Evolutionary conservation across 495 filamentous ascomycete species (phyloP), one percentile per base, ranked within the genome.

Genomic region (Neurospora sp.): DNA sequence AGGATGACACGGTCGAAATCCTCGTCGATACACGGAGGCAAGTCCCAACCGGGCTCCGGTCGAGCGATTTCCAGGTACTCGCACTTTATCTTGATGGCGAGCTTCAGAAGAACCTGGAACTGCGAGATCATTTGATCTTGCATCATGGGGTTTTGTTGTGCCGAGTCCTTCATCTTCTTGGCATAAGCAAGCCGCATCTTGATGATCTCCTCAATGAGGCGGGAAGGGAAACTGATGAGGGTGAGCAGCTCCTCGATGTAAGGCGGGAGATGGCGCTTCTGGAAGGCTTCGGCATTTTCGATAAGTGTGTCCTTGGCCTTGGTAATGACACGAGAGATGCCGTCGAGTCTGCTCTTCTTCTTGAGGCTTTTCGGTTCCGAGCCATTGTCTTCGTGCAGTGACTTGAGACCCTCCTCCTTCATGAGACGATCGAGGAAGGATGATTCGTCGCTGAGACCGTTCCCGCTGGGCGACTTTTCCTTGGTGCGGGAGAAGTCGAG

Each of bases 371-470:
- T 81, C 68, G 75, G 78, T 20, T 82, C 77, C 40, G 77, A 77
- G 38, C 82, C 81, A n/a, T 74, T 81, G 40, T 93, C 87, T 27
- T 94, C 93, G 78, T 97, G 94, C 22, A 99, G 84, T 5, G 93
- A 97, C 74, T 93, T 94, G 27, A 99, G 85, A 20, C 93, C 94
- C 78, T 99, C 96, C 80, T 98, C 96, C 77, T 98, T 98, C 84
- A 98, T 86, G n/a, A 98, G 90, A n/a, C 96, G 89, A 79, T 99
- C 96, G 61, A 99, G 84, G 80, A 99, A 99, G 2, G 93, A 96
- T 0, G 93, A 88, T 71, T 97, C 93, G 76, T 97, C 94, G 31
- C 89, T 89, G 17, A 98, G 84, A 72, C 93, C 90, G 73, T 88
- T 89, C 40, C 84, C 88, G 70, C 81, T 84, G 68, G 86, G 82